phyloP scores from a whole-genome alignment of 257 asterid genomes.

The Solanum bulbocastanum region DNA sequence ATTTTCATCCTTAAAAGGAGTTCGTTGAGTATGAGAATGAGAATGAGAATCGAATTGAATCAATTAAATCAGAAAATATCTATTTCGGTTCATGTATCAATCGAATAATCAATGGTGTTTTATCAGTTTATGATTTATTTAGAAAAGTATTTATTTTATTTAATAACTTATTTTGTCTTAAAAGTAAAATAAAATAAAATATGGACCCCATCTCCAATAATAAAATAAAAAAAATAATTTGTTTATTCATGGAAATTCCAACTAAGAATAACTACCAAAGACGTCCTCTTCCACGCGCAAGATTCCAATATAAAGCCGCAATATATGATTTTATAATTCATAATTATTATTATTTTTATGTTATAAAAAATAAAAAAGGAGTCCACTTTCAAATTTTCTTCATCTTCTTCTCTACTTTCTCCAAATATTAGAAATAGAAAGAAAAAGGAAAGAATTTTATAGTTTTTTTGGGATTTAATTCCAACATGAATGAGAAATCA shows the following conservation, averaged over 20 bases:
- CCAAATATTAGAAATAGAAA: neutral
- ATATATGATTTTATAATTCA: neutral
- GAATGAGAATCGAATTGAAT: neutral
- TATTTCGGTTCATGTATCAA: neutral
- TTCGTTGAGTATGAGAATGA: neutral
- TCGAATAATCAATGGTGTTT: too few relatives aligned
- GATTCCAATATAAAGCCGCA: neutral
- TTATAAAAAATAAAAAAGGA: too few relatives aligned
- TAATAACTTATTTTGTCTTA: too few relatives aligned
- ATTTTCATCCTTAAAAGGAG: neutral
- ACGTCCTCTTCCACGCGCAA: slow-evolving; percentile 1
- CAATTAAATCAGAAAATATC: neutral
- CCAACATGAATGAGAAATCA: slow-evolving; percentile 28
- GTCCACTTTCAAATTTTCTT: neutral
- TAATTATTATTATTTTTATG: neutral
- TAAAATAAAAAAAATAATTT: neutral
- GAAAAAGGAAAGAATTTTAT: neutral
- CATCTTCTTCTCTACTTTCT: neutral
- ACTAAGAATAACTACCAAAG: slow-evolving; percentile 2
- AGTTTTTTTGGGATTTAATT: neutral
- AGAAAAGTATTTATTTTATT: neutral
- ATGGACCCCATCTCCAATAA: neutral
- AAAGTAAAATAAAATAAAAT: neutral
- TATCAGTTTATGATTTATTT: neutral
- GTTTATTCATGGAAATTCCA: neutral